These are phyloP conservation scores for Colletotrichum tropicicola DNA, from an alignment of 2,329 filamentous ascomycete genomes.

Conservation along the genomic window DNA sequence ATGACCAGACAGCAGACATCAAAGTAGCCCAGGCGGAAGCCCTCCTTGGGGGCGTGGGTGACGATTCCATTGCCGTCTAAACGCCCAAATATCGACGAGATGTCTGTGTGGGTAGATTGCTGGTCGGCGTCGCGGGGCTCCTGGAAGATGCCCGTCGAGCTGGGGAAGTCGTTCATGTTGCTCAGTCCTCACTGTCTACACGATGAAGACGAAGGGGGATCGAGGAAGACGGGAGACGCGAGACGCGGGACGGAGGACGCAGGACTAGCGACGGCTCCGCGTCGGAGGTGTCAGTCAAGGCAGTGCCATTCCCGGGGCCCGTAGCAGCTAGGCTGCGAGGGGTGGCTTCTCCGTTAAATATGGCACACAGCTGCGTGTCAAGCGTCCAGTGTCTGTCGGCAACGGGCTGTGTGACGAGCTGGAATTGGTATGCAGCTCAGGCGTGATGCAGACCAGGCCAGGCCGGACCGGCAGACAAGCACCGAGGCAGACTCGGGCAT, in stretches of 20 bases:
- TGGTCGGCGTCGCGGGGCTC: conserved; percentile 13
- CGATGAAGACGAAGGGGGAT: background rate
- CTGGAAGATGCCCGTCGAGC: conserved; percentile 28
- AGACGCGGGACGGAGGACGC: background rate
- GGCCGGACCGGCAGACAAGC: too few species aligned
- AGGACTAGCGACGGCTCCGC: too few species aligned
- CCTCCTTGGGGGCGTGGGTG: conserved; percentile 43
- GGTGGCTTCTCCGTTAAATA: too few species aligned
- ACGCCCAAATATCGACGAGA: conserved; percentile 18
- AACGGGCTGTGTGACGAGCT: too few species aligned
- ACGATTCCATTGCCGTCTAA: conserved; percentile 35
- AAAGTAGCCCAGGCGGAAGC: conserved; percentile 45
- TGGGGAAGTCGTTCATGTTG: conserved; percentile 40
- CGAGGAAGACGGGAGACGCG: background rate
- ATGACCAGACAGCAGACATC: conserved; percentile 46
- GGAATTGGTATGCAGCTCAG: too few species aligned
- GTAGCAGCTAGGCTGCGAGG: too few species aligned
- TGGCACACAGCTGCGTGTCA: too few species aligned
- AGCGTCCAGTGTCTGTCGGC: too few species aligned
- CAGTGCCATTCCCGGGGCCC: too few species aligned
- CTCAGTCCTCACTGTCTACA: background rate
- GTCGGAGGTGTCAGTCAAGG: too few species aligned
- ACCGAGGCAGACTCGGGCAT: too few species aligned
- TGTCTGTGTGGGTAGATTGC: conserved; percentile 34
- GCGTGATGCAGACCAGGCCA: too few species aligned